A percentile compares a stretch with the other conserved stretches of the same genome.
Conservation (phyloP, 2,329 filamentous ascomycete species). For the Byssothecium circinans region DNA sequence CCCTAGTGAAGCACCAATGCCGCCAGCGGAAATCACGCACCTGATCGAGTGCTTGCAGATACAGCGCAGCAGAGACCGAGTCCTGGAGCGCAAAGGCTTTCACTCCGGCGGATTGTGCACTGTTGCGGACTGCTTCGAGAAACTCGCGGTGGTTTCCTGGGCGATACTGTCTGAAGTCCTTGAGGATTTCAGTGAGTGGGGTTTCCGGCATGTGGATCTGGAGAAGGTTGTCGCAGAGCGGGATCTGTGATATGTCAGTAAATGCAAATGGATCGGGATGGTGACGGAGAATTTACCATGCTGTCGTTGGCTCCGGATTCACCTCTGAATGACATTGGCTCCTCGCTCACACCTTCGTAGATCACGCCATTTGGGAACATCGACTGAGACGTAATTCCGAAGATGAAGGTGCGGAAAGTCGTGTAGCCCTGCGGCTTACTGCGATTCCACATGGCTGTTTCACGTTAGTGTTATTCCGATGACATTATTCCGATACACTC, state of each 20-base stretch:
- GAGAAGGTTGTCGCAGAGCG: slow-evolving; percentile 83
- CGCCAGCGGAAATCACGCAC: slow-evolving; percentile 81
- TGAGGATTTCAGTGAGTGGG: slow-evolving; percentile 82
- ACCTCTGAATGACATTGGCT: slow-evolving; percentile 81
- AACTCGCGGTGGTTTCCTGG: slow-evolving; percentile 88
- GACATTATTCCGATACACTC: slow-evolving; percentile 26
- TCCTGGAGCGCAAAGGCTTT: slow-evolving; percentile 66
- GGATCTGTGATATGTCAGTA: slow-evolving; percentile 56
- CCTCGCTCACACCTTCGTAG: slow-evolving; percentile 79
- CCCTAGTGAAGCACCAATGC: slow-evolving; percentile 82
- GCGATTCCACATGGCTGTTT: slow-evolving; percentile 79
- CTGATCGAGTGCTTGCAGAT: slow-evolving; percentile 63
- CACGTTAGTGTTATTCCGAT: neutral
- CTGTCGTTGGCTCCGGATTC: slow-evolving; percentile 93
- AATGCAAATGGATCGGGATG: neutral
- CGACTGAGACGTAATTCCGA: slow-evolving; percentile 87
- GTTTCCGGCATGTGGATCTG: slow-evolving; percentile 86
- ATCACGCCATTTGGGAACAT: slow-evolving; percentile 94
- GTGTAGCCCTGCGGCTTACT: slow-evolving; percentile 83
- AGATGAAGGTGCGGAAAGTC: slow-evolving; percentile 93
- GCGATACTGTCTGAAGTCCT: slow-evolving; percentile 86
- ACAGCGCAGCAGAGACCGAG: slow-evolving; percentile 55
- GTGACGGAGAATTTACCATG: slow-evolving; percentile 59
- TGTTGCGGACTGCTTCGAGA: slow-evolving; percentile 67
- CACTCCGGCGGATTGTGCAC: slow-evolving; percentile 55